phyloP scores from a whole-genome alignment of 306 rosid species.

The Cucumis hystrix region DNA sequence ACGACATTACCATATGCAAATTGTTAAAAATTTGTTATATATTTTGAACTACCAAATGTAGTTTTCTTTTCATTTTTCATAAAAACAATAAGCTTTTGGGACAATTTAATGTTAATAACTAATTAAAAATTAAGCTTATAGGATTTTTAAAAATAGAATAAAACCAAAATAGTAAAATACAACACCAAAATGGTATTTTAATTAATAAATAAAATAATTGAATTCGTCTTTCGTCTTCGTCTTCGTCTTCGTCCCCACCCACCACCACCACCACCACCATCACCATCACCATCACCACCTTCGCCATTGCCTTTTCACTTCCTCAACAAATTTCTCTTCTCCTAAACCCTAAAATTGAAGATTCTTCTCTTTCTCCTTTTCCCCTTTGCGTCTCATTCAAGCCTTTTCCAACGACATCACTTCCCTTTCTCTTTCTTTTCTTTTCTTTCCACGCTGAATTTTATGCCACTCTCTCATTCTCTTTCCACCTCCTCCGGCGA shows the following conservation, averaged over 20 bases:
- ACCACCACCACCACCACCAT: conserved; percentile 5
- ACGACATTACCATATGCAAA: no score
- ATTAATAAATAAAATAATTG: neutral
- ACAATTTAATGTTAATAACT: no score
- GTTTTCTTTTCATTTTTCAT: no score
- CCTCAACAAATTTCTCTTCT: conserved; percentile 21
- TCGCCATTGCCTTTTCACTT: conserved; percentile 11
- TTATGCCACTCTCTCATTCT: neutral
- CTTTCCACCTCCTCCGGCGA: neutral
- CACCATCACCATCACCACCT: neutral
- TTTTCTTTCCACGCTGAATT: neutral
- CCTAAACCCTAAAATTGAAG: neutral
- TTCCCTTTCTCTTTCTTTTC: neutral
- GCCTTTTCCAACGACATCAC: neutral
- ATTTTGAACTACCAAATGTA: no score
- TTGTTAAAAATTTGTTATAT: no score
- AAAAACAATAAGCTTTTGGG: no score
- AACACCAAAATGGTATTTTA: no score
- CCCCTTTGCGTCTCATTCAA: conserved; percentile 8
- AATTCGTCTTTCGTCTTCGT: neutral
- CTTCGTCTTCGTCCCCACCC: conserved; percentile 6
- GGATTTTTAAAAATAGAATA: no score
- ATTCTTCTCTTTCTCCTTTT: neutral
- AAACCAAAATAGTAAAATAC: no score
- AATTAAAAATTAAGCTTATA: no score